Evolutionary conservation across 495 filamentous ascomycete species (phyloP).

Genomic region (Rostrohypoxylon terebratum): DNA sequence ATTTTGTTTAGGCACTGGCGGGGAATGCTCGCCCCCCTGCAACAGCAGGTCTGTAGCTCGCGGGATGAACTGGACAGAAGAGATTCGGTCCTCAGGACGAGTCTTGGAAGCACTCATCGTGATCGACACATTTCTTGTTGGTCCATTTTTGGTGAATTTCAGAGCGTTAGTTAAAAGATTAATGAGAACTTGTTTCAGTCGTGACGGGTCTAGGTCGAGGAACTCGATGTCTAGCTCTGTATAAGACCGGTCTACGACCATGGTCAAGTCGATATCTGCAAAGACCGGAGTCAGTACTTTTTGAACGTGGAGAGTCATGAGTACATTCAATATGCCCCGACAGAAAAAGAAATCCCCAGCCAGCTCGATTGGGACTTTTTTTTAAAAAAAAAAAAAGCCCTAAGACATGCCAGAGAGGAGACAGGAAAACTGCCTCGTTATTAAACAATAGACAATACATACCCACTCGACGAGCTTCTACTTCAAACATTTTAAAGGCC

Average conservation of each 20-base stretch:
- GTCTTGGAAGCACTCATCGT: slow-evolving; percentile 74
- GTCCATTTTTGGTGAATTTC: slow-evolving; percentile 75
- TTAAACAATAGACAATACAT: too few relatives aligned
- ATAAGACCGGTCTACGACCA: slow-evolving; percentile 74
- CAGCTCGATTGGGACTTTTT: too few relatives aligned
- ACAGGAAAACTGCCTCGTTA: too few relatives aligned
- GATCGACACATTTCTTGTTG: slow-evolving; percentile 72
- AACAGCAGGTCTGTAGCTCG: slow-evolving; percentile 60
- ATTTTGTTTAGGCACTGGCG: slow-evolving; percentile 74
- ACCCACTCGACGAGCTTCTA: slow-evolving; percentile 72
- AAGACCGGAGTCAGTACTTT: too few relatives aligned
- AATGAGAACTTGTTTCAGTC: slow-evolving; percentile 81
- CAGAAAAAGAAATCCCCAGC: too few relatives aligned
- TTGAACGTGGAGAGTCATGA: too few relatives aligned
- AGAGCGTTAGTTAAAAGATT: slow-evolving; percentile 84
- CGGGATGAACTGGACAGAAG: slow-evolving; percentile 65
- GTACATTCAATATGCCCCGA: too few relatives aligned
- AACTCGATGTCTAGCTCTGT: slow-evolving; percentile 72
- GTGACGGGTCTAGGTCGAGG: slow-evolving; percentile 80
- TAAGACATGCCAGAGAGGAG: too few relatives aligned
- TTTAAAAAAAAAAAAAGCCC: too few relatives aligned
- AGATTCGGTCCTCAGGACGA: slow-evolving; percentile 58
- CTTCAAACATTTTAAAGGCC: slow-evolving; percentile 83
- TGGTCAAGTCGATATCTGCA: slow-evolving; percentile 71
- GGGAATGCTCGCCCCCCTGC: slow-evolving; percentile 63